Percentiles rank a stretch among this genome's conserved stretches.
These are phyloP conservation scores for Exophiala alcalophila DNA, from an alignment of 2,329 filamentous ascomycete species.

Conservation along the genomic window DNA sequence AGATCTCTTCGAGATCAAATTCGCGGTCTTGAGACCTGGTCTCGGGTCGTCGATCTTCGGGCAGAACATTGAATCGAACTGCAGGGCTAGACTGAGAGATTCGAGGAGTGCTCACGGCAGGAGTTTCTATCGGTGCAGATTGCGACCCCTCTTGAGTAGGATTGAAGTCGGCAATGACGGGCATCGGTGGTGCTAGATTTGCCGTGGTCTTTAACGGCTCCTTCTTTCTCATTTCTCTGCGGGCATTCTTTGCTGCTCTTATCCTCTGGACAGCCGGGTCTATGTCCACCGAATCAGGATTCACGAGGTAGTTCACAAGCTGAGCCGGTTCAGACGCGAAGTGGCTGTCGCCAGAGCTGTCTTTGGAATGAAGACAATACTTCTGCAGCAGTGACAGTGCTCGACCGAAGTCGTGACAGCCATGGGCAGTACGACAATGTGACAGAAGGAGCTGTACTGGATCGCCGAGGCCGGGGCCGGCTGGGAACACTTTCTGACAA, in stretches of 20 bases:
- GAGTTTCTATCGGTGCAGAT: too few relatives aligned
- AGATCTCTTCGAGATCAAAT: background rate
- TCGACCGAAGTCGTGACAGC: background rate
- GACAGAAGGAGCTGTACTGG: background rate
- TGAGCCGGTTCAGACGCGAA: background rate
- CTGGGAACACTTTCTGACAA: background rate
- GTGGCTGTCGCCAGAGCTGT: background rate
- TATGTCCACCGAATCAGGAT: background rate
- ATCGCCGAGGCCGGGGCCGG: background rate
- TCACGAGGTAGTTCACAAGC: background rate
- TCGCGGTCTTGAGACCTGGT: background rate
- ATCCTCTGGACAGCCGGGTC: background rate
- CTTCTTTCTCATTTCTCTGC: background rate
- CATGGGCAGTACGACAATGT: background rate
- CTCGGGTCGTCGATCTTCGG: background rate
- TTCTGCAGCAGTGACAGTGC: background rate
- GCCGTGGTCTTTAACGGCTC: too few relatives aligned
- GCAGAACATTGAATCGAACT: background rate
- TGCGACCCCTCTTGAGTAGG: too few relatives aligned
- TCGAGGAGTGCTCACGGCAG: too few relatives aligned
- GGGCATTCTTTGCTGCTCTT: background rate
- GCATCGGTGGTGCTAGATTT: too few relatives aligned
- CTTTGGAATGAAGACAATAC: background rate
- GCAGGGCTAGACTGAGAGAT: too few relatives aligned
- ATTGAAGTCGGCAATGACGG: too few relatives aligned